Percentiles rank a stretch among this genome's conserved stretches.
Evolutionary conservation across 768 basidiomycete species (phyloP).

Genomic region (Candolleomyces efflorescens): DNA sequence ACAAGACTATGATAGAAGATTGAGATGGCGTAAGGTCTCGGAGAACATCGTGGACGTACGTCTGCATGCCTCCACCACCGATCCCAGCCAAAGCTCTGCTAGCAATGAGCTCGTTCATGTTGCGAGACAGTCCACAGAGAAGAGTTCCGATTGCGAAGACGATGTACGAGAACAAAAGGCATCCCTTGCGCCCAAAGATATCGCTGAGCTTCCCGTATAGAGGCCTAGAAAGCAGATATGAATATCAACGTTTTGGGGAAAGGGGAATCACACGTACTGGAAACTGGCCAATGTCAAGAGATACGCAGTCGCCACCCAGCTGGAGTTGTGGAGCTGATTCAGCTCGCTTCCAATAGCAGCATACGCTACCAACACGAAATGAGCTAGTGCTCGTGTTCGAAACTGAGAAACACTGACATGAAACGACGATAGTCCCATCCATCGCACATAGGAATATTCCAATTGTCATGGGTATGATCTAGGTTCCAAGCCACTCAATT

Average conservation of each 20-base stretch:
- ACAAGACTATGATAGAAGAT: slow-evolving; percentile 36
- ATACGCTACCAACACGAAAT: slow-evolving; percentile 29
- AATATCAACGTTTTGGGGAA: no score
- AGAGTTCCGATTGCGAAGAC: slow-evolving; percentile 53
- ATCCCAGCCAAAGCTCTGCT: slow-evolving; percentile 55
- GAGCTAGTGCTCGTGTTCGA: neutral
- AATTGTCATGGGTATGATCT: slow-evolving; percentile 12
- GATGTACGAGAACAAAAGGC: slow-evolving; percentile 50
- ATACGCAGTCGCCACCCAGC: slow-evolving; percentile 65
- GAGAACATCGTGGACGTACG: slow-evolving; percentile 33
- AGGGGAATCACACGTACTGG: slow-evolving; percentile 34
- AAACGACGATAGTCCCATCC: slow-evolving; percentile 15
- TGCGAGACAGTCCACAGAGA: slow-evolving; percentile 48
- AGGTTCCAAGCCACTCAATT: neutral
- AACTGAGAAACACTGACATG: slow-evolving; percentile 7
- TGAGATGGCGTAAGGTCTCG: neutral
- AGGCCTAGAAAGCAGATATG: slow-evolving; percentile 39
- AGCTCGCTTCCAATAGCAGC: slow-evolving; percentile 56
- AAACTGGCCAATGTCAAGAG: slow-evolving; percentile 58
- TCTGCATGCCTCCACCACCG: slow-evolving; percentile 60
- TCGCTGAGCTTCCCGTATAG: slow-evolving; percentile 64
- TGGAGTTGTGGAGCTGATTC: slow-evolving; percentile 58
- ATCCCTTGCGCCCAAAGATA: slow-evolving; percentile 58
- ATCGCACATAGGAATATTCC: slow-evolving; percentile 14
- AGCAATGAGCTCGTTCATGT: slow-evolving; percentile 50